Evolutionary conservation across 2,329 filamentous ascomycete species (phyloP).

Genomic region (Stagonosporopsis rhizophila): DNA sequence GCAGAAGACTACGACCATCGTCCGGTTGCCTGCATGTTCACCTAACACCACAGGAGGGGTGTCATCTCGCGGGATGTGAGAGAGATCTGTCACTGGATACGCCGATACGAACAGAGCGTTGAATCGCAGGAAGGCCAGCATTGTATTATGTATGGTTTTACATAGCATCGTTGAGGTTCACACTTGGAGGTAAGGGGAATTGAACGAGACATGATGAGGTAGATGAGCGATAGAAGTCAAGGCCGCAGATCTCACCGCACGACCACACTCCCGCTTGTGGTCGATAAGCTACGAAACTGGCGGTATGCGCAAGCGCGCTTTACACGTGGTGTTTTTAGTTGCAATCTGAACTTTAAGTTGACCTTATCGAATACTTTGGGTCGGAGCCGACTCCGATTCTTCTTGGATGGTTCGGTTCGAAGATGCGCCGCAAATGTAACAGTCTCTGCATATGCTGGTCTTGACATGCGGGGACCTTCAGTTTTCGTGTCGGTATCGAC

Average conservation of each 20-base stretch:
- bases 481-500: not conserved
- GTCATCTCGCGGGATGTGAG: not conserved
- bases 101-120: not conserved
- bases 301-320: not conserved
- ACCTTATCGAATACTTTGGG: not conserved
- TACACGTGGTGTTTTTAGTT: not conserved
- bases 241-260: not conserved
- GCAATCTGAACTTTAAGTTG: not conserved
- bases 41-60: not conserved
- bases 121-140: not conserved
- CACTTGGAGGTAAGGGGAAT: not conserved
- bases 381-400: not conserved
- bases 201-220: not conserved
- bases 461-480: not conserved
- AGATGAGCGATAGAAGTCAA: not conserved
- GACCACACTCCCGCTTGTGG: not conserved
- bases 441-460: not conserved
- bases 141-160: not conserved
- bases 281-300: not conserved
- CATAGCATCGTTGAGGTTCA: not conserved
- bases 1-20: conserved; percentile 22
- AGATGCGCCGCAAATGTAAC: not conserved
- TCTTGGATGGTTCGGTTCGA: not conserved
- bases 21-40: conserved; percentile 18
- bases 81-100: not conserved